These are phyloP conservation scores for Pythium monospermum DNA, from an alignment of 352 stramenopile genomes.

Conservation along the genomic window DNA sequence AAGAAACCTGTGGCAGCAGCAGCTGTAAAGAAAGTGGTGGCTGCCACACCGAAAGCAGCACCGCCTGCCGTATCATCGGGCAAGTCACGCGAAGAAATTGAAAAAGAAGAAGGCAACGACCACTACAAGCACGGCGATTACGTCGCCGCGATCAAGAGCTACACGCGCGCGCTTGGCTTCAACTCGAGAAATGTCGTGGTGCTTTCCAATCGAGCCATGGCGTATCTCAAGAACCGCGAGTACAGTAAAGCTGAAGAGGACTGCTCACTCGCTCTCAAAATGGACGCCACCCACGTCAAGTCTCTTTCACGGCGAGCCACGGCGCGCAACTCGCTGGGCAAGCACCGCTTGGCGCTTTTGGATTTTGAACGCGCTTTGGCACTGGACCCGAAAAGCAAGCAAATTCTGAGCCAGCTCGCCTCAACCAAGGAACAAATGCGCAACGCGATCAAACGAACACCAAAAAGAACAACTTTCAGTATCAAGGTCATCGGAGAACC, in stretches of 20 bases:
- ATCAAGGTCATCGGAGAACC: slow-evolving; percentile 38
- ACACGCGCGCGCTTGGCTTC: slow-evolving; percentile 81
- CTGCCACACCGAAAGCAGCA: neutral
- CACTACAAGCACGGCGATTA: slow-evolving; percentile 87
- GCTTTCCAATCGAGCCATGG: slow-evolving; percentile 90
- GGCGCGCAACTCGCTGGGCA: slow-evolving; percentile 77
- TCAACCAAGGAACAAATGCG: slow-evolving; percentile 64
- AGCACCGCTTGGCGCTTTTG: slow-evolving; percentile 76
- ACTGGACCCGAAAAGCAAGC: slow-evolving; percentile 70
- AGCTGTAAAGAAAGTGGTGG: slow-evolving; percentile 1
- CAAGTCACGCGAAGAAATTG: slow-evolving; percentile 55
- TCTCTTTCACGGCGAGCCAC: slow-evolving; percentile 80
- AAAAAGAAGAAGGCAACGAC: slow-evolving; percentile 90
- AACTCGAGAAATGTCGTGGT: slow-evolving; percentile 67
- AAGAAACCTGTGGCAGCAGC: too few relatives aligned
- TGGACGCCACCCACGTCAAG: slow-evolving; percentile 83
- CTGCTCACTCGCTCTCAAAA: slow-evolving; percentile 75
- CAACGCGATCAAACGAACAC: slow-evolving; percentile 58
- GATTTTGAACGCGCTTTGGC: slow-evolving; percentile 67
- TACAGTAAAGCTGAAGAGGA: slow-evolving; percentile 88
- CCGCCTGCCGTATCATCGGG: neutral
- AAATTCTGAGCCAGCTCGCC: slow-evolving; percentile 52
- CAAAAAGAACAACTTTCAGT: slow-evolving; percentile 38
- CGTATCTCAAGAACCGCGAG: slow-evolving; percentile 83
- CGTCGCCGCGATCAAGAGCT: slow-evolving; percentile 85